Evolutionary conservation across 2,329 filamentous ascomycete species (phyloP).

Genomic region (Diatrype stigma): DNA sequence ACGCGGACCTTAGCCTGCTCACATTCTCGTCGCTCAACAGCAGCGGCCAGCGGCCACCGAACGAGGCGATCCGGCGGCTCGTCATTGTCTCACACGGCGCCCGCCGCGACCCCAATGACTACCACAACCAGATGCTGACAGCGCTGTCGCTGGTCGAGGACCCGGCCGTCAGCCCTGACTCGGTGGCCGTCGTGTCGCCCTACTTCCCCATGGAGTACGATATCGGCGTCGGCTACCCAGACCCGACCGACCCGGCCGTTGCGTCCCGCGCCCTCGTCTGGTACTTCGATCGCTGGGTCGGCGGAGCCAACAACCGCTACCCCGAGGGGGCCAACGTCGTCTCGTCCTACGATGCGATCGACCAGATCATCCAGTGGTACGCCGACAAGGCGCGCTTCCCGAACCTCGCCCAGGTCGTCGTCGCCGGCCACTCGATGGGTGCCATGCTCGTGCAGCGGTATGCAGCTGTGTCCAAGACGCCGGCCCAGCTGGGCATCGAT

Average conservation of each 20-base stretch:
- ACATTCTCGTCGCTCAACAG: constrained; percentile 2
- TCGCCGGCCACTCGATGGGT: constrained; percentile 9
- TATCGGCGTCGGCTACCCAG: constrained; percentile 3
- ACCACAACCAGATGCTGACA: constrained; percentile 1
- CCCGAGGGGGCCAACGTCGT: constrained; percentile 1
- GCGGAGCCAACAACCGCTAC: constrained; percentile 8
- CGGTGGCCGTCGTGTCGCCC: constrained; percentile 1
- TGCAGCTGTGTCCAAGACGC: constrained; percentile 6
- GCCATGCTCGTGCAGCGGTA: constrained; percentile 9
- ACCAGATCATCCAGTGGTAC: constrained; percentile 9
- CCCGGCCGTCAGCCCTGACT: not conserved
- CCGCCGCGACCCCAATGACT: not conserved
- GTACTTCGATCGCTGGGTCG: constrained; percentile 4
- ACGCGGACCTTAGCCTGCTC: constrained; percentile 3
- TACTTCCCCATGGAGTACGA: constrained; percentile 9
- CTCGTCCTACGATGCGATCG: constrained; percentile 6
- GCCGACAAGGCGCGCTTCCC: constrained; percentile 7
- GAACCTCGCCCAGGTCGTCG: constrained; percentile 8
- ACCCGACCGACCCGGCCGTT: not conserved
- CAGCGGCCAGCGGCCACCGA: not conserved
- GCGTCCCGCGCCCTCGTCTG: constrained; percentile 7
- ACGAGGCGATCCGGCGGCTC: not conserved
- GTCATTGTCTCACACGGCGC: constrained; percentile 4
- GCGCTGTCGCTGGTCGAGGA: constrained; percentile 1
- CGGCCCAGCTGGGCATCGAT: not conserved